Conservation (phyloP, 2,329 filamentous ascomycete species). For the Myriosclerotinia duriaeana region DNA sequence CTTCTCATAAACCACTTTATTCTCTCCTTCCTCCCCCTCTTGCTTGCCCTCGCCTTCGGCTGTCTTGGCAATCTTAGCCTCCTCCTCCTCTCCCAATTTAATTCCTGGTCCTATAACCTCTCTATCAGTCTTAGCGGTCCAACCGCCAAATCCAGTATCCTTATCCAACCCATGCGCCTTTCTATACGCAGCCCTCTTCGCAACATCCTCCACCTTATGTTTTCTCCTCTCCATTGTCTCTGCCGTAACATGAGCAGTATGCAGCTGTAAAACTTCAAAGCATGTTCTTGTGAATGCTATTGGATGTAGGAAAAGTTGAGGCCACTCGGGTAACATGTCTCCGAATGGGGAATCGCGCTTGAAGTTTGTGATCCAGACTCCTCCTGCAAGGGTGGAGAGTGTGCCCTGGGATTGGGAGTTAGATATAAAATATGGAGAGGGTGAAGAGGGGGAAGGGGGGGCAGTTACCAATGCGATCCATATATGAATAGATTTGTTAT, state of each 20-base stretch:
- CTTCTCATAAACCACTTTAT: constrained; percentile 43
- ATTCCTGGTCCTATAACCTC: constrained; percentile 40
- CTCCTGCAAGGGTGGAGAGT: constrained; percentile 58
- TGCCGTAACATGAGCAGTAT: constrained; percentile 68
- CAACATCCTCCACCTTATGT: constrained; percentile 76
- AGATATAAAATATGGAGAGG: not conserved
- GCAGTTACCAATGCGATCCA: constrained; percentile 75
- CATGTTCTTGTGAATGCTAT: constrained; percentile 64
- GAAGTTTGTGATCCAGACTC: constrained; percentile 78
- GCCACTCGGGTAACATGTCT: constrained; percentile 72
- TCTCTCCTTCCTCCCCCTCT: constrained; percentile 37
- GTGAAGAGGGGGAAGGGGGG: not conserved
- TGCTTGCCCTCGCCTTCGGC: constrained; percentile 12
- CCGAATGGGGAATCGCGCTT: constrained; percentile 73
- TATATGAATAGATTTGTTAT: constrained; percentile 72
- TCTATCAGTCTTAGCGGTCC: constrained; percentile 45
- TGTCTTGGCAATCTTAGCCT: constrained; percentile 14
- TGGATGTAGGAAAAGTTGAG: constrained; percentile 68
- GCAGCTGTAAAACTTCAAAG: constrained; percentile 71
- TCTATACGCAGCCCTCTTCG: constrained; percentile 82
- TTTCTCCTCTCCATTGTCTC: constrained; percentile 70
- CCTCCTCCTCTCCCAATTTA: constrained; percentile 30
- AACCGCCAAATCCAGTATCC: constrained; percentile 54
- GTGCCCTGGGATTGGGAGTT: constrained; percentile 31
- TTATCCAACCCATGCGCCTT: constrained; percentile 79